Evolutionary conservation across 164 flowering plant species (phyloP), one percentile per base, ranked within the genome.

Genomic region (Macadamia tetraphylla): DNA sequence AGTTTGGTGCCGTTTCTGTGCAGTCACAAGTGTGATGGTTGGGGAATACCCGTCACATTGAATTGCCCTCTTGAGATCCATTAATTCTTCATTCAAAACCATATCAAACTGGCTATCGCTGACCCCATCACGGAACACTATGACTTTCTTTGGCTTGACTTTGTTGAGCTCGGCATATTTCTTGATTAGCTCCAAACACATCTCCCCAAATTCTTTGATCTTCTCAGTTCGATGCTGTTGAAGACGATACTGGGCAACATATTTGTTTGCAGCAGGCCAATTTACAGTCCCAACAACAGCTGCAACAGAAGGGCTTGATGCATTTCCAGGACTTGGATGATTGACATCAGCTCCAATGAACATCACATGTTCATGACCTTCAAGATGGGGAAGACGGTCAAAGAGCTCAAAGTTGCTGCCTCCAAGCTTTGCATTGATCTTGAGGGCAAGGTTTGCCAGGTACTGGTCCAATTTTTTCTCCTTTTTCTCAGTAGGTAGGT

Each of bases 321-420:
- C 98, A 60, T 94, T 97, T 3, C 86, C 86, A 0, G 95, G 96
- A 62, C 90, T 96, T 46, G 98, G 98, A 73, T 94, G 98, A n/a
- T 96, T 91, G 6, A 94, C 98, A 76, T 94, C 98, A 6, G 98
- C 97, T 8, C 98, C 98, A 85, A 94, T 84, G 68, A 94, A 91
- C 65, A 94, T 94, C 65, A 87, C 87, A 1, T 96, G 91, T 68
- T 88, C 90, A 59, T 85, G 82, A 6, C 29, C 52, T 1, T 70
- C 75, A 51, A 89, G 75, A 1, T 93, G 78, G 0, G 97, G 98
- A 96, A 60, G 85, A 77, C 1, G 89, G 96, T 35, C 91, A 75
- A 77, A 61, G 85, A 83, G 76, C 79, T 86, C 67, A 94, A 74
- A 9, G 94, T 89, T 94, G 77, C 85, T 87, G 18, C 98, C 98